phyloP scores from a whole-genome alignment of 2,329 filamentous ascomycete species.

The Intubia oerlemansii region DNA sequence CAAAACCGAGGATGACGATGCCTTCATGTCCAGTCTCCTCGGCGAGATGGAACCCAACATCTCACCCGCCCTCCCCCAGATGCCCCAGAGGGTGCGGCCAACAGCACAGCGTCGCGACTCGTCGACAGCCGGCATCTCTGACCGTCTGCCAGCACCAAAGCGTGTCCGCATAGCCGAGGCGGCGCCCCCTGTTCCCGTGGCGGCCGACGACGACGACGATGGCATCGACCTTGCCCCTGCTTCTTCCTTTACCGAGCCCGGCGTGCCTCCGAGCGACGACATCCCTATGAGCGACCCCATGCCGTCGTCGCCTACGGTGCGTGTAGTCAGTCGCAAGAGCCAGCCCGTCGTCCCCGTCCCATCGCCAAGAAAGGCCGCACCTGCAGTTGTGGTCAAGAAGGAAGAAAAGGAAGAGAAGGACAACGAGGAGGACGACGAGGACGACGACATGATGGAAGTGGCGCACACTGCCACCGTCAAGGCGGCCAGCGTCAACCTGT shows the following conservation, averaged over 20 bases:
- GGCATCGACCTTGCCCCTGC: too few species aligned
- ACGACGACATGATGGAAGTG: conserved; percentile 75
- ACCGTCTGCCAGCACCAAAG: conserved; percentile 32
- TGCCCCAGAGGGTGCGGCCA: conserved; percentile 45
- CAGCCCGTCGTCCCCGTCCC: conserved; percentile 20
- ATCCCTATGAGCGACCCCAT: conserved; percentile 67
- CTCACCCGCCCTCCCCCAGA: conserved; percentile 28
- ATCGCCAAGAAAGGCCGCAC: not conserved
- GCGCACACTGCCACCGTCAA: conserved; percentile 52
- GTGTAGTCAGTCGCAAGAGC: conserved; percentile 52
- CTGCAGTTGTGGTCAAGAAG: not conserved
- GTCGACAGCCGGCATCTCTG: conserved; percentile 45
- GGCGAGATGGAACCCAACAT: conserved; percentile 72
- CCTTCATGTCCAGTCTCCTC: conserved; percentile 67
- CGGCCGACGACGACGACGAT: conserved; percentile 30
- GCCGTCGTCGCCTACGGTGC: conserved; percentile 71
- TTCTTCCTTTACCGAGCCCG: conserved; percentile 40
- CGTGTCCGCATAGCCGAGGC: conserved; percentile 32
- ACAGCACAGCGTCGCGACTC: conserved; percentile 55
- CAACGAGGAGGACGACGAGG: conserved; percentile 39
- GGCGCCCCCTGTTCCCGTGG: conserved; percentile 23
- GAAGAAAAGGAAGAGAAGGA: conserved; percentile 20
- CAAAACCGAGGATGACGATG: conserved; percentile 71
- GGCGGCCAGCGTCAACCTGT: conserved; percentile 59
- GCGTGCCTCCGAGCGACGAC: conserved; percentile 15